phyloP scores from a whole-genome alignment of 306 rosid species.

The Prunus persica region DNA sequence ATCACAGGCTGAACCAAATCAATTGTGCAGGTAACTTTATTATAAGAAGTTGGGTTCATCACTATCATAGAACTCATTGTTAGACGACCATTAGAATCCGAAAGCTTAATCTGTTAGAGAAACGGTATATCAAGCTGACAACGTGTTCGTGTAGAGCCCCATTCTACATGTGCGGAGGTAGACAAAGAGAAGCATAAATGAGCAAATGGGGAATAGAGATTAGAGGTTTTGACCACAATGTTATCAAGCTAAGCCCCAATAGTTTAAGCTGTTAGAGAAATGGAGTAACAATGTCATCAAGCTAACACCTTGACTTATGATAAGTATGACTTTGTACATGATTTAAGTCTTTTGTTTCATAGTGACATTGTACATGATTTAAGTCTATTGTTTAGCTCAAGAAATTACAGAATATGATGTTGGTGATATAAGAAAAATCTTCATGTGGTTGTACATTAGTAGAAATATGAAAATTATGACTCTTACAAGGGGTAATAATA shows the following conservation, averaged over 20 bases:
- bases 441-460: background rate
- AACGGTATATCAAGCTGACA: background rate
- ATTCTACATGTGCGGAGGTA: background rate
- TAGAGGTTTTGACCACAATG: background rate
- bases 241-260: background rate
- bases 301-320: background rate
- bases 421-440: background rate
- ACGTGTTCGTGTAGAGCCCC: background rate
- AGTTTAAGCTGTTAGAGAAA: background rate
- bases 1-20: background rate
- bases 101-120: background rate
- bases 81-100: background rate
- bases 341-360: background rate
- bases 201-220: background rate
- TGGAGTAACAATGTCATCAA: background rate
- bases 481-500: background rate
- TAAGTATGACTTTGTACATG: background rate
- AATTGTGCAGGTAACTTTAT: background rate
- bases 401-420: background rate
- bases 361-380: background rate
- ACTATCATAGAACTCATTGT: background rate
- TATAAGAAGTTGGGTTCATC: background rate
- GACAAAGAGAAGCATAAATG: background rate
- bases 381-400: background rate
- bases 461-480: background rate